Evolutionary conservation across 2,329 filamentous ascomycete species (phyloP).

Genomic region (Tolypocladium ophioglossoides): DNA sequence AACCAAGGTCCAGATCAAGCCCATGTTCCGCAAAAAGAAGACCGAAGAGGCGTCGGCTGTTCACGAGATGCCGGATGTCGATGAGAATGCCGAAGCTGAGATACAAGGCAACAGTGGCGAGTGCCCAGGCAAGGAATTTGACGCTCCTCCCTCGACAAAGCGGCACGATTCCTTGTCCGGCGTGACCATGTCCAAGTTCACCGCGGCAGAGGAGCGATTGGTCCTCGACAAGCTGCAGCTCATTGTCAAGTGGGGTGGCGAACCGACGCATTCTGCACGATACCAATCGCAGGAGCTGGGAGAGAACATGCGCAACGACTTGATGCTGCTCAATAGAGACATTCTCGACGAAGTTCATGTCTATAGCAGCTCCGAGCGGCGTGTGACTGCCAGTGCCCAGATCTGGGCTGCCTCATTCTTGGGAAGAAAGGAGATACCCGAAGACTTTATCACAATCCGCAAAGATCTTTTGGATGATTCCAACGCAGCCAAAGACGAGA

Average conservation of each 20-base stretch:
- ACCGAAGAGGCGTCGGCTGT: conserved; percentile 42
- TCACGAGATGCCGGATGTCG: conserved; percentile 21
- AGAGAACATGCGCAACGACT: conserved; percentile 89
- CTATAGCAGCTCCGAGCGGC: conserved; percentile 89
- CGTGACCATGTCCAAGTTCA: conserved; percentile 86
- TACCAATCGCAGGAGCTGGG: conserved; percentile 95
- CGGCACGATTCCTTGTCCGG: conserved; percentile 80
- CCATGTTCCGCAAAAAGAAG: conserved; percentile 91
- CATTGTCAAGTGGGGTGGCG: conserved; percentile 98
- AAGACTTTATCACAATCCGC: conserved; percentile 79
- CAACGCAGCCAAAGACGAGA: conserved; percentile 96
- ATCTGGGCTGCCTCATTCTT: conserved; percentile 91
- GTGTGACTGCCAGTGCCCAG: conserved; percentile 91
- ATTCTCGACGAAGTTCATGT: conserved; percentile 87
- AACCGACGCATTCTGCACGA: conserved; percentile 91
- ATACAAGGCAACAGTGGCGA: conserved; percentile 12
- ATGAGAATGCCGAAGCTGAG: conserved; percentile 17
- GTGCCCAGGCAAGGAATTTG: conserved; percentile 9
- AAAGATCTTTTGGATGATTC: conserved; percentile 96
- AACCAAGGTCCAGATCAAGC: conserved; percentile 98
- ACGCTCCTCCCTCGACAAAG: conserved; percentile 31
- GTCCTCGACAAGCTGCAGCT: conserved; percentile 93
- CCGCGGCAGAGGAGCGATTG: conserved; percentile 84
- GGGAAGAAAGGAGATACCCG: conserved; percentile 71
- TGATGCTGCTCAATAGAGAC: conserved; percentile 85